A percentile compares a stretch with the other conserved stretches of the same genome.
These are phyloP conservation scores for Nowakowskiella sp. DNA, from an alignment of 192 early-diverging fungal genomes.

Conservation along the genomic window DNA sequence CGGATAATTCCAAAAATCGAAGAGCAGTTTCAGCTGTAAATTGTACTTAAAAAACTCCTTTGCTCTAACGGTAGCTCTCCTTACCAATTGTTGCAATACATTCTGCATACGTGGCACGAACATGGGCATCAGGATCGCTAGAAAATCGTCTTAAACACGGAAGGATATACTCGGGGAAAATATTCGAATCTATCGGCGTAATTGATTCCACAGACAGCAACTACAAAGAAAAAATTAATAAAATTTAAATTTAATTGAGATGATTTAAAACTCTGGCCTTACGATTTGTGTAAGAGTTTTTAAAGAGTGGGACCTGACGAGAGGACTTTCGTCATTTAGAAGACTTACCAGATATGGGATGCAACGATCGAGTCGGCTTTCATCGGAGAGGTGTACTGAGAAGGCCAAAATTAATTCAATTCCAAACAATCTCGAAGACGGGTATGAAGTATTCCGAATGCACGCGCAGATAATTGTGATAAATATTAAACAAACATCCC, in stretches of 20 bases:
- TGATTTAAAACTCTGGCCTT: constrained; percentile 1
- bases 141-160: constrained; percentile 65
- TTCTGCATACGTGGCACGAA: constrained; percentile 73
- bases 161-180: constrained; percentile 87
- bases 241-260: background rate
- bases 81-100: constrained; percentile 59
- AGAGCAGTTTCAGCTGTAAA: constrained; percentile 68
- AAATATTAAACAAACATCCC: constrained; percentile 66
- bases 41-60: too few species aligned
- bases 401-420: constrained; percentile 68
- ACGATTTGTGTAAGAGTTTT: constrained; percentile 65
- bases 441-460: constrained; percentile 62
- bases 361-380: constrained; percentile 63
- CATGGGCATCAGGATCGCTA: constrained; percentile 63
- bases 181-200: constrained; percentile 69
- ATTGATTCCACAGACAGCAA: constrained; percentile 67
- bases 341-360: constrained; percentile 70
- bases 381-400: constrained; percentile 57
- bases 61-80: background rate
- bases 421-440: constrained; percentile 61
- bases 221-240: constrained; percentile 24
- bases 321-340: constrained; percentile 51
- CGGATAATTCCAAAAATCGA: constrained; percentile 63
- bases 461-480: constrained; percentile 57
- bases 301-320: constrained; percentile 57